Base-by-base conservation (phyloP, 1,284 basidiomycete genomes). In the Cerrena zonata region DNA sequence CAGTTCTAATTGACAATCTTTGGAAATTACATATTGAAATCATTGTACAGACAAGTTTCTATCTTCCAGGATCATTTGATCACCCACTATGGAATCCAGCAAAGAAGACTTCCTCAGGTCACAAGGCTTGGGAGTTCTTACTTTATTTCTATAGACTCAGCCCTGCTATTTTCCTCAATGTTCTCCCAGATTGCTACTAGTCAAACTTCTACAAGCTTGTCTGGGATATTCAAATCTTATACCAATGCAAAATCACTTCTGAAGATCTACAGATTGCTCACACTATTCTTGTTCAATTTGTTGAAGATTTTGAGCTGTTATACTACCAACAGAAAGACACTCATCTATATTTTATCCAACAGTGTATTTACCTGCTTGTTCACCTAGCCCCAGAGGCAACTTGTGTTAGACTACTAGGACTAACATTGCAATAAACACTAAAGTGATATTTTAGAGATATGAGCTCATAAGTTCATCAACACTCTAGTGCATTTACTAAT, bases 1-100 rank as follows among this genome's bases (percentile, higher is more conserved):
- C 55, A 0, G 56, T 65, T 3, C 54, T 76, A 0, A 51, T 19
- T 0, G 64, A 60, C 2, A 53, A 63, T 0, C 36, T 49, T 0
- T 75, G 74, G 74, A 59, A 56, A 12, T 37, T 26, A 3, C 73
- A 75, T 57, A 73, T 63, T 2, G 11, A 39, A 13, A 34, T 27
- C 2, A 59, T 67, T 24, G 62, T 50, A 1, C 39, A 7, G 19
- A 45, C 53, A 1, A 48, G 45, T 0, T 50, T 19, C 1, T 61
- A 58, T 41, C 56, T 67, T 1, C 66, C 66, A 4, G 58, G 59
- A 0, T 65, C 60, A 0, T 66, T 64, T 50, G 64, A 62, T 24
- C 58, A 57, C 3, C 59, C 62, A 2, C 66, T 64, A 10, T 55
- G 61, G 2, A 62, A 67, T 48, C 60, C 61, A 11, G 61, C 62